Base-by-base conservation (phyloP, 352 stramenopile species). In the Pythium rhizo-oryzae region DNA sequence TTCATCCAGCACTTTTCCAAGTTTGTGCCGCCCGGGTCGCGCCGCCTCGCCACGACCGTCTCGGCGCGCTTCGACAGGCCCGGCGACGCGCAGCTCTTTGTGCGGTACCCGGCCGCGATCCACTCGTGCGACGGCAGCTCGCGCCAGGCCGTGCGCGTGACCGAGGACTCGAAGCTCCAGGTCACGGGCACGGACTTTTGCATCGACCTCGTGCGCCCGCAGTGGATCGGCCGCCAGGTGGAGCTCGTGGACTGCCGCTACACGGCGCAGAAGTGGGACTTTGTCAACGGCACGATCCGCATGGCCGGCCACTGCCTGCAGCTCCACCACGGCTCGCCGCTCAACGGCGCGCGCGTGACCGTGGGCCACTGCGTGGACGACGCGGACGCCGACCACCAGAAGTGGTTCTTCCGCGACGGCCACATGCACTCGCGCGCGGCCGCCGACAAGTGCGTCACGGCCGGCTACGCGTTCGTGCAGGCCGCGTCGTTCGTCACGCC, bases 1-100 rank as follows among this genome's bases (percentile, higher is more conserved):
- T 94, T 94, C 58, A 92, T 97, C 62, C 85, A 93, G 67, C 91
- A 97, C 72, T 93, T 97, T 65, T 95, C 87, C 44, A 91, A 91
- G 70, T 97, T 90, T 76, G 87, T 96, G 43, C 80, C 86, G 7
- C 73, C 87, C 0, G 90, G 88, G 9, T 93, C 89, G 0, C 78
- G 72, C n/a, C 86, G 86, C 62, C 80, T 94, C 9, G 72, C 83
- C 39, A 83, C 84, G 0, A 68, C 84, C 6, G 75, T 93, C 35
- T 62, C 73, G 4, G 76, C 73, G 11, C 74, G 61, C 8, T 96
- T 86, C 61, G 62, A 73, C 1, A 66, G 84, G 13, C 81, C 84
- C 21, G 87, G 87, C 24, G 82, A 92, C 1, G 63, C 84, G 4
- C 80, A 92, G 60, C 56, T 96, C 25, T 89, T 75, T 33, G 59